Conservation (phyloP, 2,329 filamentous ascomycete genomes). For the Ophiostoma tasmaniense region DNA sequence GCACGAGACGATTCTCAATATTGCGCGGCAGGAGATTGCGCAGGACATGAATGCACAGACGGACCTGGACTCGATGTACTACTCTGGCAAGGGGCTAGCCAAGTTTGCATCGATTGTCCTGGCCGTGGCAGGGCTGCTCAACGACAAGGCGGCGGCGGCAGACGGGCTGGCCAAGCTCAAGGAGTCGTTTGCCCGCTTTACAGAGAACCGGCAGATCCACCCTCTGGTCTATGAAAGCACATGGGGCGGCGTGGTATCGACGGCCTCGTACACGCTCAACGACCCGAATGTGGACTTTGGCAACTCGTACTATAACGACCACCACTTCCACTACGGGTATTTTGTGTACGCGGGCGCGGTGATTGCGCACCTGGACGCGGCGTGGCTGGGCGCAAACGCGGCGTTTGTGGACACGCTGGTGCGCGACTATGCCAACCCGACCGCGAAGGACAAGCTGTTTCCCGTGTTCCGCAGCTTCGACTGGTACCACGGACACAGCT, state of each 20-base stretch:
- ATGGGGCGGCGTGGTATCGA: conserved; percentile 77
- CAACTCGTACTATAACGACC: conserved; percentile 75
- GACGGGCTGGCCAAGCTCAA: conserved; percentile 55
- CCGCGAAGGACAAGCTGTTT: conserved; percentile 61
- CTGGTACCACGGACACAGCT: conserved; percentile 91
- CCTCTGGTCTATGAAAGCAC: conserved; percentile 57
- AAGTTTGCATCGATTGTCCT: conserved; percentile 68
- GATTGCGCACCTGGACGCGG: conserved; percentile 68
- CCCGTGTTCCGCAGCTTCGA: conserved; percentile 80
- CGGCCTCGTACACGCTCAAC: conserved; percentile 60
- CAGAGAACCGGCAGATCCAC: conserved; percentile 57
- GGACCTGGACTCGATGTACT: conserved; percentile 83
- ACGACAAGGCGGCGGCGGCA: conserved; percentile 48
- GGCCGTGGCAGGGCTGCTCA: conserved; percentile 54
- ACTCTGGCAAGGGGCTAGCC: conserved; percentile 68
- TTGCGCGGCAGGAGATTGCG: conserved; percentile 58
- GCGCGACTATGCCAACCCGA: conserved; percentile 74
- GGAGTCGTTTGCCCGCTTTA: conserved; percentile 56
- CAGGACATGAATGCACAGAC: conserved; percentile 67
- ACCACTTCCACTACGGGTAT: conserved; percentile 75
- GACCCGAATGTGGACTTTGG: conserved; percentile 75
- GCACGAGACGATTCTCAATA: conserved; percentile 49
- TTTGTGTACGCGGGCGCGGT: conserved; percentile 81
- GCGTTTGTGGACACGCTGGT: conserved; percentile 77
- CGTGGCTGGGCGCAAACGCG: conserved; percentile 65